These are phyloP conservation scores for Suhomyces prunicola DNA, from an alignment of 805 yeast genomes.

Conservation along the genomic window DNA sequence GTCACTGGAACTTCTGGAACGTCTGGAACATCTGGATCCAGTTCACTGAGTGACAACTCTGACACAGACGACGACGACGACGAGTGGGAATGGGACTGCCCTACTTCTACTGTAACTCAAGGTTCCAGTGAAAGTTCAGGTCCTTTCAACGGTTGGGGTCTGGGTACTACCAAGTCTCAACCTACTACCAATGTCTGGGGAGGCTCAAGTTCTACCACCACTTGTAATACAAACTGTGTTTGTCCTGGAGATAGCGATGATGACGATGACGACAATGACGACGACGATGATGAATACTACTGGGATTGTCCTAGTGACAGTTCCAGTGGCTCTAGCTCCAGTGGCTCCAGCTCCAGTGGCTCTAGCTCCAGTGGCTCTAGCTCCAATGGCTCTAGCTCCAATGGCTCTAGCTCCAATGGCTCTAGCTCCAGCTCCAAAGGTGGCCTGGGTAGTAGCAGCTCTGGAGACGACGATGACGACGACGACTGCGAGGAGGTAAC, in stretches of 20 bases:
- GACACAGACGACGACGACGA: not conserved
- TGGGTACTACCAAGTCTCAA: constrained; percentile 4
- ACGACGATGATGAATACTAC: constrained; percentile 13
- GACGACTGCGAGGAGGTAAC: constrained; percentile 10
- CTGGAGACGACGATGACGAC: constrained; percentile 11
- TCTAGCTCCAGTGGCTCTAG: not conserved
- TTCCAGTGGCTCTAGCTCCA: not conserved
- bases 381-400: constrained; percentile 1
- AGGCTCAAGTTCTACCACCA: constrained; percentile 4
- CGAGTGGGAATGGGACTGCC: constrained; percentile 1
- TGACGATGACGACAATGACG: constrained; percentile 3
- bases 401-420: constrained; percentile 2
- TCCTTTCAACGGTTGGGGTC: constrained; percentile 3
- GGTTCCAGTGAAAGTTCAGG: constrained; percentile 3
- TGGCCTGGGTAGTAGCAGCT: constrained; percentile 1
- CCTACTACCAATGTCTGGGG: constrained; percentile 10
- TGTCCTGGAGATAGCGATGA: constrained; percentile 11
- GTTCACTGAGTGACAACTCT: too few relatives aligned
- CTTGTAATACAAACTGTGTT: constrained; percentile 10
- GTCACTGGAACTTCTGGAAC: constrained; percentile 3
- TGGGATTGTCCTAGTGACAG: not conserved
- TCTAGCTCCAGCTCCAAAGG: constrained; percentile 3
- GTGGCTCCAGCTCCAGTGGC: constrained; percentile 1
- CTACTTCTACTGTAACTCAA: not conserved
- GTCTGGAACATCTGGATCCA: not conserved